phyloP scores from a whole-genome alignment of 345 rosid species.

The Gossypium thurberi region DNA sequence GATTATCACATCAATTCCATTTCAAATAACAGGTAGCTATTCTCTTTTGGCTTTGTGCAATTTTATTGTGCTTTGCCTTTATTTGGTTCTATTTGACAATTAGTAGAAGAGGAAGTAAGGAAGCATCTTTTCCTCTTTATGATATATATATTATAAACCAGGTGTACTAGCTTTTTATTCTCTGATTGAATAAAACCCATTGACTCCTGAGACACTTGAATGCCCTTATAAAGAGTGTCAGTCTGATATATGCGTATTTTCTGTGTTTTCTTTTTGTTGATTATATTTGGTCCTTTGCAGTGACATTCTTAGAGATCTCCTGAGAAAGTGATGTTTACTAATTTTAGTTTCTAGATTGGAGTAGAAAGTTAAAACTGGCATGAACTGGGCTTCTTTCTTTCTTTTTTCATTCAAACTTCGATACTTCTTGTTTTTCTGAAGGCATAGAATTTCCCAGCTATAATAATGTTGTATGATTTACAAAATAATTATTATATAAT shows the following conservation, averaged over 20 bases:
- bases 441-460: background rate
- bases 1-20: slow-evolving; percentile 98
- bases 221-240: background rate
- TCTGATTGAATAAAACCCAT: background rate
- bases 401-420: background rate
- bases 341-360: background rate
- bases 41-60: background rate
- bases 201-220: background rate
- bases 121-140: background rate
- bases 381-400: background rate
- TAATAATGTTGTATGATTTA: background rate
- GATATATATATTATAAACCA: background rate
- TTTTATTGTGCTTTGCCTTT: background rate
- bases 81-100: background rate
- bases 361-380: background rate
- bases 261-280: background rate
- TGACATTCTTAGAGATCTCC: background rate
- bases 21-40: slow-evolving; percentile 74
- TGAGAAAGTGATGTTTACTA: background rate
- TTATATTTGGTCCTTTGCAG: background rate
- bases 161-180: background rate
- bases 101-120: background rate
- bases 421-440: background rate
- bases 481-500: background rate
- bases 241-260: background rate